Evolutionary conservation across 345 rosid species (phyloP), one percentile per base, ranked within the genome.

Genomic region (Citrus australasica): DNA sequence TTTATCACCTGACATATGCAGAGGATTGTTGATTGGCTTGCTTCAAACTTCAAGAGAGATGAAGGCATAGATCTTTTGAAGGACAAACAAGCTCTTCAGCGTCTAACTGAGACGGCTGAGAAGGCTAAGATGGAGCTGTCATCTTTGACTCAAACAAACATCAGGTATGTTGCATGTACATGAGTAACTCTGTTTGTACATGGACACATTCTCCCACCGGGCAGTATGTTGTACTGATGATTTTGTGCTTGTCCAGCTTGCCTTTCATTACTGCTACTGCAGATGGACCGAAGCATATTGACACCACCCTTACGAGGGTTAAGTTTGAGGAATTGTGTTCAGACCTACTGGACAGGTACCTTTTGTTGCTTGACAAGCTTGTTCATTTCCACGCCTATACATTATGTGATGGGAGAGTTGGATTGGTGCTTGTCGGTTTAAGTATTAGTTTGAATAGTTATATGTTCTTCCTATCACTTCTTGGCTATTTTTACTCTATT

Each of bases 21-120:
- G 99, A 91, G 99, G 84, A 27, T 96, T 83, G 99, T 96, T 66
- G 98, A 96, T 81, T 96, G 99, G 99, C 98, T 95, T 38, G 91
- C 99, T 78, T 76, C 48, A 3, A 53, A 68, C 78, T 95, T 95
- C 78, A 93, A 93, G 90, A 91, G 85, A 33, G 89, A 95, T 83
- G 99, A 96, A 81, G 99, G 99, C 67, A 91, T 96, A 33, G 95
- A 96, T 83, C 98, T 96, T 80, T 73, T 96, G 82, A 96, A 94
- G 86, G 99, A 96, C 86, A 96, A 96, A 73, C 99, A 96, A 85
- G 98, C 99, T 35, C 97, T 96, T 78, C 99, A 96, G 84, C 86
- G 99, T 74, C 79, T 94, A 64, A 96, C 99, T 21, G 99, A 96
- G 83, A 89, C 97, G 48, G 97, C 98, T 38, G 97, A 96, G 86